Conservation (phyloP, 73 alveolate species). For the Blepharisma japonicum region DNA sequence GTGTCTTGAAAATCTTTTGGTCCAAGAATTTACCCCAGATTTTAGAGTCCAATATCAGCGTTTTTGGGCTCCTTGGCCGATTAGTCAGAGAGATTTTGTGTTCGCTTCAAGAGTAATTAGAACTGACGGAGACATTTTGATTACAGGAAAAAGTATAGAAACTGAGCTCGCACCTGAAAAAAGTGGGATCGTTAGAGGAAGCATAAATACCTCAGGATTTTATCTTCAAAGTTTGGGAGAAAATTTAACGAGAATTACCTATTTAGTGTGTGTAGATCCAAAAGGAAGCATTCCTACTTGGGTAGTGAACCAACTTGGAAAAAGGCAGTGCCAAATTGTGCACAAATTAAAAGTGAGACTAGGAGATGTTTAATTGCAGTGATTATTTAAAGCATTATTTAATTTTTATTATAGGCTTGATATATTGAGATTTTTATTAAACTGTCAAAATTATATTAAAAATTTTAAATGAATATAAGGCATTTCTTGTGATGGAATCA, state of each 20-base stretch:
- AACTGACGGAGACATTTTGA: not conserved
- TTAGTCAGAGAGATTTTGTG: not conserved
- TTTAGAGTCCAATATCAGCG: not conserved
- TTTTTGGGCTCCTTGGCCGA: slow-evolving; percentile 4
- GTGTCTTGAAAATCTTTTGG: not conserved
- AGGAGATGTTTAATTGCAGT: no score
- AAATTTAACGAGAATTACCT: not conserved
- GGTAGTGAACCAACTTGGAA: slow-evolving; percentile 6
- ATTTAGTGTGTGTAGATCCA: slow-evolving; percentile 5
- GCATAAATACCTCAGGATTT: not conserved
- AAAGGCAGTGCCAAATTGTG: slow-evolving; percentile 4
- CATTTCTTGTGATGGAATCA: no score
- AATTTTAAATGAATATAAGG: no score
- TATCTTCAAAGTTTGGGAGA: not conserved
- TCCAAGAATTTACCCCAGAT: not conserved
- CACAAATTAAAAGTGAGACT: not conserved
- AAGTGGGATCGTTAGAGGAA: not conserved
- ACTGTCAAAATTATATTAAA: no score
- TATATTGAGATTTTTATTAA: no score
- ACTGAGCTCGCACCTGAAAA: not conserved
- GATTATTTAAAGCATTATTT: no score
- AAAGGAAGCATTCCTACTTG: not conserved
- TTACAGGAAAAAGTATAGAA: not conserved
- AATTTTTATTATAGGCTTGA: no score
- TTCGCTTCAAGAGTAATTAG: not conserved